Base-by-base conservation (phyloP, 2,329 filamentous ascomycete genomes). In the Mollisia scopiformis region DNA sequence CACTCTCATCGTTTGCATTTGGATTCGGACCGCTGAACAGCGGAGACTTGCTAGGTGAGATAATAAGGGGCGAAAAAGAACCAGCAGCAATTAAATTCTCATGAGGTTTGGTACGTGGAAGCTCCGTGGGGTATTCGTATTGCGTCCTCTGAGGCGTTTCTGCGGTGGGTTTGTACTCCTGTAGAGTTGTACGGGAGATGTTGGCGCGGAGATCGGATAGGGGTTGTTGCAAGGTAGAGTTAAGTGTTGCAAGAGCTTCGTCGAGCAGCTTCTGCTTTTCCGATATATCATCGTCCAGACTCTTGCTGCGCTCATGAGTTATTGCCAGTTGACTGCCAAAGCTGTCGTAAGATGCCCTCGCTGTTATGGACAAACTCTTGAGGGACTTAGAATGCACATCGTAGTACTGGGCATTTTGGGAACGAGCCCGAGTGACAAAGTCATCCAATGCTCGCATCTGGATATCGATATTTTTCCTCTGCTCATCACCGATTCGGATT, bases 371-470 rank as follows among this genome's bases (percentile, higher is more conserved):
- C 30, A 97, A 80, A 10, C 77, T 77, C 33, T 83, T 77, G n/a
- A 97, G 78, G 1, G 88, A 90, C n/a, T 80, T 74, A 1, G 82
- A 76, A 65, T 96, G 91, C 27, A 84, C 82, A 27, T 87, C 82
- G 73, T 95, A 89, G 72, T 96, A 92, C 19, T 82, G 80, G 30
- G 89, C 86, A 73, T 97, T 98, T 70, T 96, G 90, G 1, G 85
- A 85, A 62, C 89, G 87, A 53, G 96, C 93, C 30, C 91, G 88
- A 31, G 88, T 84, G 39, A 98, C 92, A 69, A 97, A 97, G 67
- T 94, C 91, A 70, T 98, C 94, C 7, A 99, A 83, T 1, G 92
- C 91, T 58, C 88, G 86, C 85, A 99, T 93, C 75, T 98, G 92
- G n/a, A 82, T 84, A 62, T 91, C 89, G 72, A 99, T 89, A 67